phyloP scores from a whole-genome alignment of 2,329 filamentous ascomycete genomes.

The Didymella arachidicola region DNA sequence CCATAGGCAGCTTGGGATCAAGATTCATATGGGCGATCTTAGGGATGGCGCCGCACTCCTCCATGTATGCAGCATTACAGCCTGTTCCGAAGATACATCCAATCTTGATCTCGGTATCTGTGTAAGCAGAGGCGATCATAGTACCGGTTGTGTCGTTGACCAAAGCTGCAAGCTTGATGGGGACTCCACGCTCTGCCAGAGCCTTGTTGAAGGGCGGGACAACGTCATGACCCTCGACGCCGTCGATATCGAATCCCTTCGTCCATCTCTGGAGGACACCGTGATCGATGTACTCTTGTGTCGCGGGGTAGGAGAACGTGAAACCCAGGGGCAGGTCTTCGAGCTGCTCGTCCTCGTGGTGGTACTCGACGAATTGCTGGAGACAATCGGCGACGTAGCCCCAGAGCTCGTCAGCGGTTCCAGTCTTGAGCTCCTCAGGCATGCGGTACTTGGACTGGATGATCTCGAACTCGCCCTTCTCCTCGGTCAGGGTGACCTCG shows the following conservation, averaged over 20 bases:
- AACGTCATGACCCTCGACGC: conserved; percentile 89
- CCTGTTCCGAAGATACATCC: conserved; percentile 98
- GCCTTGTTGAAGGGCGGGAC: conserved; percentile 88
- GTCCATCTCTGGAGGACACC: conserved; percentile 95
- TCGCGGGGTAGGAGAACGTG: conserved; percentile 95
- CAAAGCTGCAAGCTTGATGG: conserved; percentile 89
- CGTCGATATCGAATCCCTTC: conserved; percentile 93
- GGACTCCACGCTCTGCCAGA: conserved; percentile 76
- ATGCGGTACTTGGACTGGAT: conserved; percentile 96
- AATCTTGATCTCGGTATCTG: conserved; percentile 90
- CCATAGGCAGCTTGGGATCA: conserved; percentile 83
- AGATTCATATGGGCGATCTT: conserved; percentile 94
- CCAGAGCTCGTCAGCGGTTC: conserved; percentile 86
- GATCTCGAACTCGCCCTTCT: conserved; percentile 93
- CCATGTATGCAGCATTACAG: conserved; percentile 98
- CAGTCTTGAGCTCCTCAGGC: conserved; percentile 91
- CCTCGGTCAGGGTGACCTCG: conserved; percentile 86
- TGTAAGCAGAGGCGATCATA: conserved; percentile 94
- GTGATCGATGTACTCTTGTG: conserved; percentile 92
- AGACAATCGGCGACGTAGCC: conserved; percentile 94
- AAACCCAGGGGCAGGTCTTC: conserved; percentile 82
- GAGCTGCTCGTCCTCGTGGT: conserved; percentile 73
- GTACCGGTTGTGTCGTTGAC: conserved; percentile 99
- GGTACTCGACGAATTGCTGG: conserved; percentile 87
- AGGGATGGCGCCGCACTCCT: conserved; percentile 86